Conservation (phyloP, 257 asterid species). For the Solanum medicagineum region DNA sequence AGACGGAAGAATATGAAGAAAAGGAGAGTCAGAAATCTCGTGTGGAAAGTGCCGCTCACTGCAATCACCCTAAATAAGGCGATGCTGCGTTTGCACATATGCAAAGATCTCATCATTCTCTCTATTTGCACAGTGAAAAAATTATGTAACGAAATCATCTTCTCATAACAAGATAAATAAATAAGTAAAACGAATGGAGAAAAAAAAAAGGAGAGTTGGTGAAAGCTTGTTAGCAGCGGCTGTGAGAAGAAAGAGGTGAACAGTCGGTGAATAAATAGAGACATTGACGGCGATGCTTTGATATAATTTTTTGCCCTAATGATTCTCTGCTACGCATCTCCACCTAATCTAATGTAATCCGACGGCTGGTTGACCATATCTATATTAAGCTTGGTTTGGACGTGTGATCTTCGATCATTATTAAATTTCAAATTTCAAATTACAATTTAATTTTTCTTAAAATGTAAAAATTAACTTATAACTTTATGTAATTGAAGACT, state of each 20-base stretch:
- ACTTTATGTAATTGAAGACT: too few species aligned
- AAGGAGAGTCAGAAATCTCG: neutral
- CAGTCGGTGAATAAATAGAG: neutral
- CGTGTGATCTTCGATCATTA: too few species aligned
- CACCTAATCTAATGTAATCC: neutral
- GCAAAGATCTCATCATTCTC: neutral
- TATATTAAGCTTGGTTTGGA: too few species aligned
- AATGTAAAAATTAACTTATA: too few species aligned
- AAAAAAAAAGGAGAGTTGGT: neutral
- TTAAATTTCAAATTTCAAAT: too few species aligned
- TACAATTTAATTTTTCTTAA: too few species aligned
- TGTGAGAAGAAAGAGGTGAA: neutral
- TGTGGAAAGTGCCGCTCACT: slow-evolving; percentile 3
- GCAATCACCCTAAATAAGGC: neutral
- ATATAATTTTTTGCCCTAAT: neutral
- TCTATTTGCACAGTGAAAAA: neutral
- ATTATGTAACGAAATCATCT: neutral
- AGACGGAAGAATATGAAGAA: neutral
- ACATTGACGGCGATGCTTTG: neutral
- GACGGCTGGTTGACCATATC: too few species aligned
- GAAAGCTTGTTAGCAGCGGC: neutral
- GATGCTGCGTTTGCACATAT: neutral
- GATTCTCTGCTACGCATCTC: neutral
- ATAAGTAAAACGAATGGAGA: neutral
- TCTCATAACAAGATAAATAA: neutral